A percentile compares a stretch with the other conserved stretches of the same genome.
phyloP scores from a whole-genome alignment of 768 basidiomycete genomes.

The Lentinula sp. region DNA sequence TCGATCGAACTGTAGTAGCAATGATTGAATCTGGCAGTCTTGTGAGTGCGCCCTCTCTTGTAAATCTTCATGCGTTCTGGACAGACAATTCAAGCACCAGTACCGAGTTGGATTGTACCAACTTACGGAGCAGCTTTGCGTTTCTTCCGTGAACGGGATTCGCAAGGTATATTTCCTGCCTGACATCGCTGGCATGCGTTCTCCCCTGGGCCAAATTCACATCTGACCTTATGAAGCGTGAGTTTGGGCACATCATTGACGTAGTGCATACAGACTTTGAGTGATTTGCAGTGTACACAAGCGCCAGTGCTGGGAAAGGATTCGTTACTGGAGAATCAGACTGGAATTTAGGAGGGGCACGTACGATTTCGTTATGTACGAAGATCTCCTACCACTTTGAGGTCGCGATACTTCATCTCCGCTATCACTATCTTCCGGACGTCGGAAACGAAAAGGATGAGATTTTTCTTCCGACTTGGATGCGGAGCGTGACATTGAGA shows the following conservation, averaged over 20 bases:
- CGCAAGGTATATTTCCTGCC: slow-evolving; percentile 38
- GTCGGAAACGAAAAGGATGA: not conserved
- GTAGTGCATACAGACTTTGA: slow-evolving; percentile 31
- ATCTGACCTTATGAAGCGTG: slow-evolving; percentile 36
- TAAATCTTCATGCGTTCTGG: slow-evolving; percentile 49
- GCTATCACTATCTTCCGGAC: slow-evolving; percentile 3
- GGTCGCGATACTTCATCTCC: not conserved
- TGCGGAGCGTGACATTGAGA: not conserved
- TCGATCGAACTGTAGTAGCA: slow-evolving; percentile 40
- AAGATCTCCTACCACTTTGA: not conserved
- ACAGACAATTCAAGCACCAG: not conserved
- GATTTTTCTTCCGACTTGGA: not conserved
- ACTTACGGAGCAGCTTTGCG: slow-evolving; percentile 52
- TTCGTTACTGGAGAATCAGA: not conserved
- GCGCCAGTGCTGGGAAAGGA: slow-evolving; percentile 34
- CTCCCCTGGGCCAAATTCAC: slow-evolving; percentile 41
- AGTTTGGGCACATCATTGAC: not conserved
- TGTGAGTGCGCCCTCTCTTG: slow-evolving; percentile 38
- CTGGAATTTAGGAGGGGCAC: not conserved
- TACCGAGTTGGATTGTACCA: not conserved
- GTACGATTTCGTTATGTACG: not conserved
- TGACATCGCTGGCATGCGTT: slow-evolving; percentile 42
- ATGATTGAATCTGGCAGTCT: slow-evolving; percentile 36
- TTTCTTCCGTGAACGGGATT: slow-evolving; percentile 45
- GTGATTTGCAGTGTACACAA: slow-evolving; percentile 52